A percentile compares a stretch with the other conserved stretches of the same genome.
Evolutionary conservation across 257 asterid genomes (phyloP).

Genomic region (Nicotiana noctiflora): DNA sequence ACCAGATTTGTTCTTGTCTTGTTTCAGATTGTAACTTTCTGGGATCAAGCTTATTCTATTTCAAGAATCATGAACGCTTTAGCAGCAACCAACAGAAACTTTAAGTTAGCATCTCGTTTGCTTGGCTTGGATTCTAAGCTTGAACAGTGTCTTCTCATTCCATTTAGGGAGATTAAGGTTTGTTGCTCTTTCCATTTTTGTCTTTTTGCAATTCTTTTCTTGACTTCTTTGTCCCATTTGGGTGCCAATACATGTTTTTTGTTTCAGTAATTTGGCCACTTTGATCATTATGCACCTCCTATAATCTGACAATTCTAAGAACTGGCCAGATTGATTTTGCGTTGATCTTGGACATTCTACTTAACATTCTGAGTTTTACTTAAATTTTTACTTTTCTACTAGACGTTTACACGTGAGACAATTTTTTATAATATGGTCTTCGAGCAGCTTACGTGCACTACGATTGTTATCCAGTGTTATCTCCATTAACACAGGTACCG

Average conservation of each 20-base stretch:
- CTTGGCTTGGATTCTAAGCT: constrained; percentile 85
- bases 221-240: not conserved
- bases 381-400: not conserved
- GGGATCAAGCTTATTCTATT: not conserved
- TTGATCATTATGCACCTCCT: too few relatives aligned
- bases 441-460: too few relatives aligned
- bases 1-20: not conserved
- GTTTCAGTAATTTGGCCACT: too few relatives aligned
- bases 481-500: too few relatives aligned
- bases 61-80: constrained; percentile 70
- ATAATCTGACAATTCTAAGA: too few relatives aligned
- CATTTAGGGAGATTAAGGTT: constrained; percentile 95
- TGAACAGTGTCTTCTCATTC: constrained; percentile 80
- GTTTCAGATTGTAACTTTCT: not conserved
- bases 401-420: too few relatives aligned
- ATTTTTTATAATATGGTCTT: too few relatives aligned
- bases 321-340: not conserved
- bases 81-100: constrained; percentile 94
- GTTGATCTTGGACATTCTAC: not conserved
- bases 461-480: too few relatives aligned
- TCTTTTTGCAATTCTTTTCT: too few relatives aligned
- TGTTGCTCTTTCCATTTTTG: not conserved
- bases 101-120: constrained; percentile 76
- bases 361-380: not conserved
- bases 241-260: not conserved